phyloP scores from a whole-genome alignment of 345 rosid species.

The Salix suchowensis region DNA sequence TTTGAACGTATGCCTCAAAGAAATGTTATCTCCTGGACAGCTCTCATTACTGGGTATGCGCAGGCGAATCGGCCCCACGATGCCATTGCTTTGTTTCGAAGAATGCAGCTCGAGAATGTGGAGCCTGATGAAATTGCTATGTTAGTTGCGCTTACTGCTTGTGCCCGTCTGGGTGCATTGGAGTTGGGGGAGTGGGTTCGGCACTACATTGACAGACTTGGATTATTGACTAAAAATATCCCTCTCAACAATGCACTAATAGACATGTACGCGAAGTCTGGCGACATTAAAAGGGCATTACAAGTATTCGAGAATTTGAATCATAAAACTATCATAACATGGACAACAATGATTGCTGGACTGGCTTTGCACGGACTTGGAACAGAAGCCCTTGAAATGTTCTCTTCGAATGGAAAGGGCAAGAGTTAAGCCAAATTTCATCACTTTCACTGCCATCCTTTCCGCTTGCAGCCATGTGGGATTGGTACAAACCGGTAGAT shows the following conservation, averaged over 20 bases:
- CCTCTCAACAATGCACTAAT: constrained; percentile 58
- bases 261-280: constrained; percentile 73
- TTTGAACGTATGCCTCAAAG: constrained; percentile 52
- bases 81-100: constrained; percentile 49
- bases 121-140: constrained; percentile 64
- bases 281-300: constrained; percentile 50
- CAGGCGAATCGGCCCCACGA: constrained; percentile 42
- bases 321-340: constrained; percentile 48
- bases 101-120: constrained; percentile 52
- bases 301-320: constrained; percentile 43
- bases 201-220: constrained; percentile 33
- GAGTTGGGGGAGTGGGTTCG: constrained; percentile 59
- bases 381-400: constrained; percentile 56
- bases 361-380: constrained; percentile 65
- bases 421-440: constrained; percentile 45
- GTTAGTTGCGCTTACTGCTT: constrained; percentile 63
- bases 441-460: constrained; percentile 71
- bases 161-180: constrained; percentile 59
- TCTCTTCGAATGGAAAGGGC: constrained; percentile 53
- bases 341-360: constrained; percentile 72
- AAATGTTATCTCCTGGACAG: constrained; percentile 66
- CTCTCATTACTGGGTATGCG: constrained; percentile 58
- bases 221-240: constrained; percentile 34
- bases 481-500: constrained; percentile 46
- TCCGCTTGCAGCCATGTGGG: constrained; percentile 76